These are phyloP conservation scores for Aristolochia californica DNA, from an alignment of 164 flowering plant species.

Conservation along the genomic window DNA sequence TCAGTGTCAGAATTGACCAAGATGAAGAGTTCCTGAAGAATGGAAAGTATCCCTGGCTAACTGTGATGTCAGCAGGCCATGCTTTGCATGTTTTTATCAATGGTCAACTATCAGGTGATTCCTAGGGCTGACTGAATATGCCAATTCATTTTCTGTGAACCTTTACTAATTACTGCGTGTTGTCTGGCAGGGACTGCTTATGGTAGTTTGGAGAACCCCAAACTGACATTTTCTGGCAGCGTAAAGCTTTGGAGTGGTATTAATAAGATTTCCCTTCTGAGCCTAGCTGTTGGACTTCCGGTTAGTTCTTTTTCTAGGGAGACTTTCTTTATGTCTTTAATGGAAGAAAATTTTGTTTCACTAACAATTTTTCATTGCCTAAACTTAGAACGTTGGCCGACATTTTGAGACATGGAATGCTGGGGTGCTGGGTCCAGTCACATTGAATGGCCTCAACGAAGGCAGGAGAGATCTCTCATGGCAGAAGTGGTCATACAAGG, in stretches of 20 bases:
- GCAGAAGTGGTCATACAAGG: conserved; percentile 96
- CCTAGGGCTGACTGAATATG: background rate
- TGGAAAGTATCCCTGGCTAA: conserved; percentile 54
- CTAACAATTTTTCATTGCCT: background rate
- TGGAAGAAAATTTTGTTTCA: background rate
- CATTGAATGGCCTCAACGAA: conserved; percentile 63
- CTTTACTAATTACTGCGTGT: background rate
- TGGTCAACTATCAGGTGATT: conserved; percentile 57
- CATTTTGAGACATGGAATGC: conserved; percentile 90
- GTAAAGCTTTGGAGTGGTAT: conserved; percentile 55
- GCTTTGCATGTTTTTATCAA: conserved; percentile 78
- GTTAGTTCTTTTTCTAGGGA: conserved; percentile 33
- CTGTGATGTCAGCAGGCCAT: conserved; percentile 86
- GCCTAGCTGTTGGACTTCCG: conserved; percentile 87
- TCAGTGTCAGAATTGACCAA: conserved; percentile 54
- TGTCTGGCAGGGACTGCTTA: conserved; percentile 51
- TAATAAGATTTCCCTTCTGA: conserved; percentile 77
- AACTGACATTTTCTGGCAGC: conserved; percentile 44
- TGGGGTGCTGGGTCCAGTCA: conserved; percentile 95
- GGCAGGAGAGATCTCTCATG: conserved; percentile 69
- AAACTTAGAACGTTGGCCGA: conserved; percentile 67
- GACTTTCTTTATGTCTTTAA: background rate
- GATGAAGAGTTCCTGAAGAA: conserved; percentile 55
- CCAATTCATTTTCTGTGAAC: background rate
- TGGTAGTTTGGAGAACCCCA: conserved; percentile 62